A percentile compares a stretch with the other conserved stretches of the same genome.
phyloP scores from a whole-genome alignment of 768 basidiomycete genomes.

The Termitomyces sp. region DNA sequence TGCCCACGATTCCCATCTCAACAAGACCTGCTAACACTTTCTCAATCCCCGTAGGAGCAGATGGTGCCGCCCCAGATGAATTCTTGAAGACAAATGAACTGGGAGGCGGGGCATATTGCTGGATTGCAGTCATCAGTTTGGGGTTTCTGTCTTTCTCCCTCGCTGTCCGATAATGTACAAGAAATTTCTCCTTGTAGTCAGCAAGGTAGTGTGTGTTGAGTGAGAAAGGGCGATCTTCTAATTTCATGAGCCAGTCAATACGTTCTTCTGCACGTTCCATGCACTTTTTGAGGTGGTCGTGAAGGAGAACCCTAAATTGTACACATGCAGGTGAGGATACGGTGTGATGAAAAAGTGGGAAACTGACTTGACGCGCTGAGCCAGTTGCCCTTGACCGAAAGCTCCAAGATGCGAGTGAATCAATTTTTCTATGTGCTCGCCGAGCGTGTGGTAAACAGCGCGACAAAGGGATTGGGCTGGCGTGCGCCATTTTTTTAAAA shows the following conservation, averaged over 20 bases:
- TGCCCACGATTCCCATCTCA: conserved; percentile 32
- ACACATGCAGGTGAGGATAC: not conserved
- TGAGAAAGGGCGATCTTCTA: conserved; percentile 42
- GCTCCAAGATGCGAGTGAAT: conserved; percentile 44
- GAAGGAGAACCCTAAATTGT: conserved; percentile 36
- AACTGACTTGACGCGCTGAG: conserved; percentile 37
- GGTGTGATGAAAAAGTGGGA: not conserved
- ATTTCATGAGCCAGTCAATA: conserved; percentile 39
- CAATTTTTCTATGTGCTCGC: conserved; percentile 33
- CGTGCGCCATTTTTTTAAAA: conserved; percentile 41
- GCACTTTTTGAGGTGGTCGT: conserved; percentile 44
- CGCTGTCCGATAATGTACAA: conserved; percentile 41
- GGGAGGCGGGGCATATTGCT: conserved; percentile 8
- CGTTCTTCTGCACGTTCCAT: conserved; percentile 31
- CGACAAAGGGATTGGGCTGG: conserved; percentile 46
- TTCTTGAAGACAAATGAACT: not conserved
- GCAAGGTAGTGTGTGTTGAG: conserved; percentile 44
- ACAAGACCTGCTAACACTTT: conserved; percentile 31
- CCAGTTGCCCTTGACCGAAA: conserved; percentile 49
- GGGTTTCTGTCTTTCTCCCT: conserved; percentile 28
- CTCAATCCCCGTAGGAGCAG: conserved; percentile 21
- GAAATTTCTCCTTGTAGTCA: conserved; percentile 43
- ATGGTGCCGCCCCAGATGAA: not conserved
- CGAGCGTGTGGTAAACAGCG: conserved; percentile 30
- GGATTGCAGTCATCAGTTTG: conserved; percentile 22